Evolutionary conservation across 2,329 filamentous ascomycete genomes (phyloP).

Genomic region (Cyphellophora europaea): DNA sequence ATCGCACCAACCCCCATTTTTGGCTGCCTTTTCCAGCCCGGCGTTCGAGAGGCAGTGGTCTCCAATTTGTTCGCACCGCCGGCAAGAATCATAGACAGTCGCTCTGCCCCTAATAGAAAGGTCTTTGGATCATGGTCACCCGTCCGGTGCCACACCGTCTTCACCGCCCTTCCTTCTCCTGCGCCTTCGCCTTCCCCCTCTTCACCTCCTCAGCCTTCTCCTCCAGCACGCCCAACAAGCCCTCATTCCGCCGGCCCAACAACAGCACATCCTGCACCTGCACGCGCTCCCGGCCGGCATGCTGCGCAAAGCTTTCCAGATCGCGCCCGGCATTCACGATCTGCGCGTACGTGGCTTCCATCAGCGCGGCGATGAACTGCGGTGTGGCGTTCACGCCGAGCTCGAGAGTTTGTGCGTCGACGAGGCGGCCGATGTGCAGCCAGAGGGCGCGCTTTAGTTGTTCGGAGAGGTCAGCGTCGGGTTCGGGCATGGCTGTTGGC

Average conservation of each 20-base stretch:
- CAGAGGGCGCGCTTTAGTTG: slow-evolving; percentile 71
- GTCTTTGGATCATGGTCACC: too few relatives aligned
- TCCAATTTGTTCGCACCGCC: too few relatives aligned
- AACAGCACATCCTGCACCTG: slow-evolving; percentile 82
- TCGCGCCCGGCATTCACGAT: slow-evolving; percentile 56
- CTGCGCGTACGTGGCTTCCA: slow-evolving; percentile 79
- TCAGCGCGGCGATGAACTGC: slow-evolving; percentile 78
- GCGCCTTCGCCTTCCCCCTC: slow-evolving; percentile 16
- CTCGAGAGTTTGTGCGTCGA: slow-evolving; percentile 70
- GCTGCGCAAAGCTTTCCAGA: slow-evolving; percentile 58
- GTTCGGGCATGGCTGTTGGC: slow-evolving; percentile 1
- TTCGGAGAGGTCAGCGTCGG: neutral
- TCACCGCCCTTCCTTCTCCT: too few relatives aligned
- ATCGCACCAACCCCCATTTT: too few relatives aligned
- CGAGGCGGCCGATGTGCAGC: slow-evolving; percentile 75
- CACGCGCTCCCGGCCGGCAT: slow-evolving; percentile 72
- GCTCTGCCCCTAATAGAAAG: too few relatives aligned
- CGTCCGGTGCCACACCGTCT: too few relatives aligned
- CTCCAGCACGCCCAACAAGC: slow-evolving; percentile 63
- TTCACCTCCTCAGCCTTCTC: slow-evolving; percentile 12
- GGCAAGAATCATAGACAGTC: too few relatives aligned
- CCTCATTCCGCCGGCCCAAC: slow-evolving; percentile 77
- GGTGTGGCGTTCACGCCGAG: slow-evolving; percentile 77
- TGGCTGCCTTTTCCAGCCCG: too few relatives aligned
- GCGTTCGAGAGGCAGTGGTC: too few relatives aligned